Evolutionary conservation across 2,329 filamentous ascomycete species (phyloP).

Genomic region (Claviceps africana): DNA sequence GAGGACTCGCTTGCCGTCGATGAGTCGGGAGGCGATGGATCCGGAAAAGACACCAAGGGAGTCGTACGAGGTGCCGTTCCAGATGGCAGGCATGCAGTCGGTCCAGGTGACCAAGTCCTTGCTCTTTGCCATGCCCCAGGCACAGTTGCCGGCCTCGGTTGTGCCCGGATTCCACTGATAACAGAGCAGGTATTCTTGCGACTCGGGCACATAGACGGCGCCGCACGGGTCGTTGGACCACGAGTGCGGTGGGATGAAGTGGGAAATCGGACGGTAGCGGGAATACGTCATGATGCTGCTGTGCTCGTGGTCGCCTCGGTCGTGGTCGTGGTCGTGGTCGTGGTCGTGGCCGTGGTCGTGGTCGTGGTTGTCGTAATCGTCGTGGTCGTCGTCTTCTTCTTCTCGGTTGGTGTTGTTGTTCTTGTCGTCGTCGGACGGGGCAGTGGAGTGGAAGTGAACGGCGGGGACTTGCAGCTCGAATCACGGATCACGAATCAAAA

Average conservation of each 20-base stretch:
- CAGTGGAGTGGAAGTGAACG: not conserved
- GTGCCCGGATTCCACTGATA: conserved; percentile 19
- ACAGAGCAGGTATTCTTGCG: conserved; percentile 27
- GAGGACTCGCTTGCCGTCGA: conserved; percentile 19
- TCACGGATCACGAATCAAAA: not conserved
- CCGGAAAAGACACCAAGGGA: conserved; percentile 29
- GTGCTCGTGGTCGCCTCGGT: not conserved
- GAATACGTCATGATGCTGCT: conserved; percentile 1
- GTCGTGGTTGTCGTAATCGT: not conserved
- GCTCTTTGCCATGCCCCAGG: conserved; percentile 21
- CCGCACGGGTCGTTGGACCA: conserved; percentile 28
- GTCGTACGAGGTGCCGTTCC: conserved; percentile 22
- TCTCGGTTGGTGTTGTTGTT: too few species aligned
- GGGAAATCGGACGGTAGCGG: conserved; percentile 10
- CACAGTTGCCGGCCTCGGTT: conserved; percentile 13
- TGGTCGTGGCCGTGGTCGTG: not conserved
- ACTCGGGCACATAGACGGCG: conserved; percentile 27
- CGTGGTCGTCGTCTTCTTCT: not conserved
- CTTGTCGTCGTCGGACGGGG: too few species aligned
- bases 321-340: not conserved
- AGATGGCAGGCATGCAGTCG: conserved; percentile 8
- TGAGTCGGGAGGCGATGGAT: conserved; percentile 25
- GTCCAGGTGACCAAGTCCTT: conserved; percentile 25
- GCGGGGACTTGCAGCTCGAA: not conserved
- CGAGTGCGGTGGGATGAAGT: conserved; percentile 24